Percentiles rank a stretch among this genome's conserved stretches.
Evolutionary conservation across 148 eudicot genomes (phyloP).

Genomic region (Chenopodium album): DNA sequence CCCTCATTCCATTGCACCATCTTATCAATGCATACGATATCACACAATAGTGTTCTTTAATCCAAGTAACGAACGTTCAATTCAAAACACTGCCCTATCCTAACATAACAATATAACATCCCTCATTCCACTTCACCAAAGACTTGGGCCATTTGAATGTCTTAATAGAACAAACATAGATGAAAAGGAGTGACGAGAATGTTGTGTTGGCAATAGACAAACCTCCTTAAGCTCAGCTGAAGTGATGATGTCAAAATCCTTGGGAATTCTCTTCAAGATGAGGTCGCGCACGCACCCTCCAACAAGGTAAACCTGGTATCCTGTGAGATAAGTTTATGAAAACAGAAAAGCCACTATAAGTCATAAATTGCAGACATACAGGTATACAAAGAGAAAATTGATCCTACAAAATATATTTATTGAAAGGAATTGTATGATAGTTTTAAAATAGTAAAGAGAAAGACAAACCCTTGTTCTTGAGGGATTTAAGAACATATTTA

Average conservation of each 20-base stretch:
- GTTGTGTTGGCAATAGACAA: neutral
- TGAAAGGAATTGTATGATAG: neutral
- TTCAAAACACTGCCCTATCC: neutral
- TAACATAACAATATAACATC: neutral
- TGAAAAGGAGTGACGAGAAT: neutral
- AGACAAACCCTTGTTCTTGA: slow-evolving; percentile 25
- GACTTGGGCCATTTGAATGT: too few species aligned
- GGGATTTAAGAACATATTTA: slow-evolving; percentile 24
- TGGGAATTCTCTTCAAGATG: slow-evolving; percentile 32
- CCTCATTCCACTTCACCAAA: neutral
- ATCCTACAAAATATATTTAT: too few species aligned
- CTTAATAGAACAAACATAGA: too few species aligned
- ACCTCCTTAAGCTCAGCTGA: slow-evolving; percentile 31
- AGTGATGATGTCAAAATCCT: slow-evolving; percentile 35
- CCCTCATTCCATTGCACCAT: too few species aligned
- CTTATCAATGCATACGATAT: too few species aligned
- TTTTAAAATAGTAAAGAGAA: neutral
- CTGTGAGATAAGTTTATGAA: slow-evolving; percentile 15
- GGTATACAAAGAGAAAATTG: neutral
- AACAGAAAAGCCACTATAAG: neutral
- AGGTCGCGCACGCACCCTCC: slow-evolving; percentile 38
- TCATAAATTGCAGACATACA: neutral
- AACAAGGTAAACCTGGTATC: slow-evolving; percentile 33
- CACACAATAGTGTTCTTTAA: too few species aligned
- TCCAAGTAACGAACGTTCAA: too few species aligned